Conservation (phyloP, 106 monocot genomes). For the Alisma plantagoaquatica region DNA sequence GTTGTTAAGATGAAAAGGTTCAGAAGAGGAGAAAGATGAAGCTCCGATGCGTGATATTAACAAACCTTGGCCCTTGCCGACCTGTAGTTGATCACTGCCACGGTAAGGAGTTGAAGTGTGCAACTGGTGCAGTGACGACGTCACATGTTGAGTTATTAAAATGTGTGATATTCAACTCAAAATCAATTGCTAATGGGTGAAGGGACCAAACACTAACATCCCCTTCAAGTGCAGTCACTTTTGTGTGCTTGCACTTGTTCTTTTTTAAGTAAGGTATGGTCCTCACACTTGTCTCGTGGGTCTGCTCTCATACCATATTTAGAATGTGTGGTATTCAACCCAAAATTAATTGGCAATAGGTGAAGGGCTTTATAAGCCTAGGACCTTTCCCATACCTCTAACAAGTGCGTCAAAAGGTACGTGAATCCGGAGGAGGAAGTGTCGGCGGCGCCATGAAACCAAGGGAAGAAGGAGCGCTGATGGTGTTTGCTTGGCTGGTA, state of each 20-base stretch:
- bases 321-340: neutral
- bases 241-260: neutral
- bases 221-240: neutral
- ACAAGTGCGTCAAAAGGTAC: too few species aligned
- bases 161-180: too few species aligned
- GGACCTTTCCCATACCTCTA: too few species aligned
- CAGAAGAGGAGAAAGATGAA: neutral
- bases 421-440: too few species aligned
- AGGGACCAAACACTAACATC: neutral
- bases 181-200: neutral
- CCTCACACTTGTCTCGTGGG: neutral
- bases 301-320: neutral
- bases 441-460: too few species aligned
- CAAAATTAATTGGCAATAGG: too few species aligned
- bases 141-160: conserved; percentile 2
- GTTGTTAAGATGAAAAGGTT: neutral
- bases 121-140: neutral
- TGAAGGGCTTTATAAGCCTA: too few species aligned
- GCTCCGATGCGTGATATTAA: neutral
- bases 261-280: neutral
- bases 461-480: too few species aligned
- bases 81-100: neutral
- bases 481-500: too few species aligned
- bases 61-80: conserved; percentile 1
- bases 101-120: neutral